Evolutionary conservation across 176 grass and related monocot species (phyloP), one percentile per base, ranked within the genome.

Genomic region (Triticum turgidum): DNA sequence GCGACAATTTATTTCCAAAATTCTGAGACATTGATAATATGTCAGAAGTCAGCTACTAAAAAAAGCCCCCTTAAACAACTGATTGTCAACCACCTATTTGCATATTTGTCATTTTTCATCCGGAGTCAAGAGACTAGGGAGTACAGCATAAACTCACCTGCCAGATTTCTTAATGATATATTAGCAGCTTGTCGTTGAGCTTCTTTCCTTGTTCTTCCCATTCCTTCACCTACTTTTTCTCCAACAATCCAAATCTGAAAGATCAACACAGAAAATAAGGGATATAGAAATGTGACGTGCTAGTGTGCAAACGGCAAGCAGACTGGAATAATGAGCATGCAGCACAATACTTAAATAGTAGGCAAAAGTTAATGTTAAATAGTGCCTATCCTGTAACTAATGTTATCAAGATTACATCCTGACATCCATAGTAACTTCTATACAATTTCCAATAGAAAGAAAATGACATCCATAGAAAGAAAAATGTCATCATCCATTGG

Each of bases 161-260:
- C 90, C 74, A 97, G 76, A 86, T 91, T 91, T 83, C 86, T 83
- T 65, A 97, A 88, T 83, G 95, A 88, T 42, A 91, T 90, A 78
- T 93, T 83, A 52, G 87, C 91, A 85, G 95, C 95, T 83, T 88
- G 88, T 4, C 24, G 72, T 29, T 88, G 92, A 9, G 95, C 95
- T 85, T 94, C 89, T 84, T 90, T 97, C 80, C 95, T 97, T 61
- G 92, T 93, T 97, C 77, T 93, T 80, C 95, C 92, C 85, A 89
- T 82, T 79, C 89, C 95, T 91, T 93, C 91, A 80, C 95, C 95
- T 62, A 97, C 44, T 54, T 95, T 97, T 86, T 91, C 92, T 88
- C 95, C 95, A 61, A 97, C 77, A 90, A 97, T 84, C 92, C 95
- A 93, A 90, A 97, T 89, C 95, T 95, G 85, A 78, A 84, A 91